Base-by-base conservation (phyloP, 139 green algal genomes). In the Spirogloea muscicola region DNA sequence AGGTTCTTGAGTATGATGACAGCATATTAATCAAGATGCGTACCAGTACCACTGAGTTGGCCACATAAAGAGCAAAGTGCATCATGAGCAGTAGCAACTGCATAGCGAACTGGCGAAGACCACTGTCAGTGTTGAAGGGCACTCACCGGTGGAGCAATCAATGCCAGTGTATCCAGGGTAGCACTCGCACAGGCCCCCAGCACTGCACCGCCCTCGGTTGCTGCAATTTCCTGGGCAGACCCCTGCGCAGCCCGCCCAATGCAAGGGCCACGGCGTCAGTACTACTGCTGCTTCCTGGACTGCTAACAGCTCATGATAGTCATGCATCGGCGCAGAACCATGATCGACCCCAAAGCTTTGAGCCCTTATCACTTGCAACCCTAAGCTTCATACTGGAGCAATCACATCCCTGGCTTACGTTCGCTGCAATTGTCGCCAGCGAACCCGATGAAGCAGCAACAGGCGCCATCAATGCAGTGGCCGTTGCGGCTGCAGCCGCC, bases 111-210 rank as follows among this genome's bases (percentile, higher is more conserved):
- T 25, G 10, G 43, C 13, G 43, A 25, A 13, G 10, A 13, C 13
- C 10, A 25, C 10, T 51, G 13, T 51, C 10, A 25, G 43, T 51
- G 43, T 51, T 10, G 10, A 13, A 13, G 10, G 10, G 10, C 10
- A 51, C 10, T 51, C 43, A 43, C 66, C 25, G 38, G 66, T 75
- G 25, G 66, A 75, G 39, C 66, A 75, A 36, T 75, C 66, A 13
- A 69, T 37, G 40, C 66, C 66, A 4, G 66, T 75, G 66, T 68
- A 75, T 3, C 66, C 66, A 6, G 27, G 3, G 27, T 37, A 31
- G 25, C 66, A 75, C 3, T 61, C 66, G 66, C 66, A 75, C 25
- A 44, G 9, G 36, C 66, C 66, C 16, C 21, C 9, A 7, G 66
- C 3, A 21, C n/a, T 29, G 57, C 66, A 75, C 4, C 25, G 27